Percentiles rank a stretch among this genome's conserved stretches.
Evolutionary conservation across 805 yeast genomes (phyloP).

Genomic region (Suhomyces kilbournensis): DNA sequence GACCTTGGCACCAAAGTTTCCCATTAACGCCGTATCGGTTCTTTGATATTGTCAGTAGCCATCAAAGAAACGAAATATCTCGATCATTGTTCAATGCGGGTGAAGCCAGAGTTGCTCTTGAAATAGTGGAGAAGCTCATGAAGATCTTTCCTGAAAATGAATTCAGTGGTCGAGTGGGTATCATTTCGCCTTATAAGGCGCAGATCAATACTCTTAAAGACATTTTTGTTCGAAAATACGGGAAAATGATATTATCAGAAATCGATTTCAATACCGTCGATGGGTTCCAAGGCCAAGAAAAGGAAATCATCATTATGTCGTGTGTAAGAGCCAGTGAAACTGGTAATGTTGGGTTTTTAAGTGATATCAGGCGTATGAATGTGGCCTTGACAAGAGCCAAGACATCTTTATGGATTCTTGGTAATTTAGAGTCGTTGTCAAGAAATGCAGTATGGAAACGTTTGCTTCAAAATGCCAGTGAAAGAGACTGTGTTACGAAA

Average conservation of each 20-base stretch:
- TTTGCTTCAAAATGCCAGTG: constrained; percentile 62
- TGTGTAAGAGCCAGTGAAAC: constrained; percentile 86
- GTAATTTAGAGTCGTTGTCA: constrained; percentile 64
- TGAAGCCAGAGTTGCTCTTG: constrained; percentile 75
- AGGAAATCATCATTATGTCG: constrained; percentile 87
- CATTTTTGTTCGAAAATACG: constrained; percentile 58
- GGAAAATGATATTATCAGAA: constrained; percentile 56
- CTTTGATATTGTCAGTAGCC: constrained; percentile 62
- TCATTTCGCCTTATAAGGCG: constrained; percentile 93
- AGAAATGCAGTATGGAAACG: constrained; percentile 71
- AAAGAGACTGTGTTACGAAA: constrained; percentile 35
- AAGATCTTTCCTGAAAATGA: constrained; percentile 45
- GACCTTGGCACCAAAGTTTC: constrained; percentile 70
- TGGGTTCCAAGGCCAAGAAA: constrained; percentile 96
- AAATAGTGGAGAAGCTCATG: constrained; percentile 55
- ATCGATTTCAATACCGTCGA: constrained; percentile 94
- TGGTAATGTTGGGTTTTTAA: constrained; percentile 77
- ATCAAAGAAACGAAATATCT: constrained; percentile 60
- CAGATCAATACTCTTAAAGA: constrained; percentile 64
- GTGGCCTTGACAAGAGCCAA: constrained; percentile 95
- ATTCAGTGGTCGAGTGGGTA: constrained; percentile 75
- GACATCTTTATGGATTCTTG: constrained; percentile 89
- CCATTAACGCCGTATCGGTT: constrained; percentile 75
- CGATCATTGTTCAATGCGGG: constrained; percentile 66
- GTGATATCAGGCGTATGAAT: constrained; percentile 92